phyloP scores from a whole-genome alignment of 1,284 basidiomycete genomes.

The Rhodotorula sp. region DNA sequence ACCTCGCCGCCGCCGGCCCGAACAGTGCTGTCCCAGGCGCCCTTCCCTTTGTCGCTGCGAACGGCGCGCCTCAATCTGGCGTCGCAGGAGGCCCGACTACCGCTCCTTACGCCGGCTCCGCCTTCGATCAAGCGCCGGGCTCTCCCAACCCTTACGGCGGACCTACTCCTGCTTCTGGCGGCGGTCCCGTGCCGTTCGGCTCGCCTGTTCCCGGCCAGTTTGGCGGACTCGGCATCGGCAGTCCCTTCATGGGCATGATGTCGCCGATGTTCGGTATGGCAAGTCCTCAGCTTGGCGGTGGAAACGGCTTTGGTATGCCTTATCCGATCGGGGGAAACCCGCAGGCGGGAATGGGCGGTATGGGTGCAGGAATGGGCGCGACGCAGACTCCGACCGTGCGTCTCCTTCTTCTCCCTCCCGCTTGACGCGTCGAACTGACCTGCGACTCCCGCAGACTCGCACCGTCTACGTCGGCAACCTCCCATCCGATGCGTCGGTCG shows the following conservation, averaged over 20 bases:
- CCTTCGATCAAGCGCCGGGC: slow-evolving; percentile 22
- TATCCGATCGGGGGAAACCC: slow-evolving; percentile 28
- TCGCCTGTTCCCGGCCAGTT: slow-evolving; percentile 4
- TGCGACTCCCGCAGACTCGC: slow-evolving; percentile 56
- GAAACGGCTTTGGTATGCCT: slow-evolving; percentile 5
- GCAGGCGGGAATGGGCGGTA: slow-evolving; percentile 14
- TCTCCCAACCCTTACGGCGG: slow-evolving; percentile 32
- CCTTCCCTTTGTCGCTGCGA: slow-evolving; percentile 11
- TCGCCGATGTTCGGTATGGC: slow-evolving; percentile 29
- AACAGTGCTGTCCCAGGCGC: not conserved
- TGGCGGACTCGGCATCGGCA: slow-evolving; percentile 10
- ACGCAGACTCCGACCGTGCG: slow-evolving; percentile 22
- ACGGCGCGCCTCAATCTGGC: not conserved
- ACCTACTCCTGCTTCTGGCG: not conserved
- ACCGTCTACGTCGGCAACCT: slow-evolving; percentile 98
- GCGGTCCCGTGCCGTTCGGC: not conserved
- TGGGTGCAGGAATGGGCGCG: slow-evolving; percentile 13
- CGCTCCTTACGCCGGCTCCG: slow-evolving; percentile 12
- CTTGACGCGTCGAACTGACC: not conserved
- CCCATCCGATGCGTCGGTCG: slow-evolving; percentile 91
- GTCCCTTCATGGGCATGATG: slow-evolving; percentile 29
- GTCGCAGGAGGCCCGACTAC: not conserved
- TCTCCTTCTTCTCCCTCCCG: not conserved
- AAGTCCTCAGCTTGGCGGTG: slow-evolving; percentile 27
- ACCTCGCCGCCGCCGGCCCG: slow-evolving; percentile 1